Percentiles rank a stretch among this genome's conserved stretches.
Evolutionary conservation across 805 yeast genomes (phyloP).

Genomic region (Saccharomycopsis sp.): DNA sequence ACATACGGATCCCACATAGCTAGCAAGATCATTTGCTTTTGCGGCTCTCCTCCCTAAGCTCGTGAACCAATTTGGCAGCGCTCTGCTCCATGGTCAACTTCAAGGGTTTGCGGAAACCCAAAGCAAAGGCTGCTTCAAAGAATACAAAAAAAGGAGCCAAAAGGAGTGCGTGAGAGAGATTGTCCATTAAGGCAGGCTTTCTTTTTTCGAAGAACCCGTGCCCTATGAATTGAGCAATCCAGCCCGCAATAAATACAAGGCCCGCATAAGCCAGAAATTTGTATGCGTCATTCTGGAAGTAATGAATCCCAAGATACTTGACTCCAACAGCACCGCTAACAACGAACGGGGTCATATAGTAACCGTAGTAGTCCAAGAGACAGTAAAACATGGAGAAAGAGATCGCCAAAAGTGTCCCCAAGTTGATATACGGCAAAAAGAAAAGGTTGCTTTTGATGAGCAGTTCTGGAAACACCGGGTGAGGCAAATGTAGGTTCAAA

Average conservation of each 20-base stretch:
- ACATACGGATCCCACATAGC: too few relatives aligned
- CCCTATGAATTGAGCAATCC: conserved; percentile 85
- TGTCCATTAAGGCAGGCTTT: conserved; percentile 85
- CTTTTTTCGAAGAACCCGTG: conserved; percentile 76
- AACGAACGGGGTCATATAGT: conserved; percentile 37
- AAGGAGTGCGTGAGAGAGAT: conserved; percentile 74
- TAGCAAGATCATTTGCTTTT: too few relatives aligned
- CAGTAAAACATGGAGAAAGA: conserved; percentile 54
- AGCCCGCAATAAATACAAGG: conserved; percentile 51
- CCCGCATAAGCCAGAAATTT: conserved; percentile 22
- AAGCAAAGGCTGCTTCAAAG: conserved; percentile 62
- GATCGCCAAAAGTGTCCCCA: conserved; percentile 41
- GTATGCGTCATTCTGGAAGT: conserved; percentile 13
- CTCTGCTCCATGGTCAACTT: conserved; percentile 42
- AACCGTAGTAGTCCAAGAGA: conserved; percentile 45
- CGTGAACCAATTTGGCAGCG: conserved; percentile 28
- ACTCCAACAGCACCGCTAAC: conserved; percentile 26
- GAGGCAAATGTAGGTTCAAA: conserved; percentile 21
- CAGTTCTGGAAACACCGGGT: conserved; percentile 5
- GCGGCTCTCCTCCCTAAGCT: neutral
- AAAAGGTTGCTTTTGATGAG: conserved; percentile 8
- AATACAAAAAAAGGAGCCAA: conserved; percentile 87
- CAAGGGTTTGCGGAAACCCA: conserved; percentile 55
- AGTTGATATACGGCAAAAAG: conserved; percentile 29
- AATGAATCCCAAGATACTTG: conserved; percentile 25